phyloP scores from a whole-genome alignment of 2,329 filamentous ascomycete genomes.

The Didymella arachidicola region DNA sequence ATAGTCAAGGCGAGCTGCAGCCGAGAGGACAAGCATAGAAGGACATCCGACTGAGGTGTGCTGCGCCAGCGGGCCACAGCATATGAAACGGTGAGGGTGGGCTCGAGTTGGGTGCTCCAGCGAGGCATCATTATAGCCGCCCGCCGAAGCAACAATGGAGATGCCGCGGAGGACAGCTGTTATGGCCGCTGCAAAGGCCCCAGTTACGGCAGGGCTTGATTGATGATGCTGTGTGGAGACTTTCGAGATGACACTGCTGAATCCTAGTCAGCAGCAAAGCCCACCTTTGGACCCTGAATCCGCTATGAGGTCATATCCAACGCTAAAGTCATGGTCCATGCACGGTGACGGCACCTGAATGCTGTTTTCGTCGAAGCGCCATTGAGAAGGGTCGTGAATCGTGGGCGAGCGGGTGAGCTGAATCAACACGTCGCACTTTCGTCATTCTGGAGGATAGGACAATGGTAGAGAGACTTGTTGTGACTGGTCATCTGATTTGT shows the following conservation, averaged over 20 bases:
- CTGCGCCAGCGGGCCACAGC: constrained; percentile 14
- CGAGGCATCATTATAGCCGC: constrained; percentile 5
- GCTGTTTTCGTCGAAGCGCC: constrained; percentile 2
- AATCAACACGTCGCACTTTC: constrained; percentile 10
- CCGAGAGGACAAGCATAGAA: constrained; percentile 17
- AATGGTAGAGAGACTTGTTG: not conserved
- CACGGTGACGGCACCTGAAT: not conserved
- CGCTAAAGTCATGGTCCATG: not conserved
- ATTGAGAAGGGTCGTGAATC: constrained; percentile 1
- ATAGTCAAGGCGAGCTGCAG: constrained; percentile 13
- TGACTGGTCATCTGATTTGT: constrained; percentile 26
- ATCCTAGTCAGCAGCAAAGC: not conserved
- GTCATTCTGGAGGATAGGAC: constrained; percentile 9
- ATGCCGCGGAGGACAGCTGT: constrained; percentile 18
- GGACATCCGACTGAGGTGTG: constrained; percentile 23
- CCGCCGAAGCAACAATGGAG: constrained; percentile 7
- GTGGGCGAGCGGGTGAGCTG: not conserved
- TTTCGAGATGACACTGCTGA: not conserved
- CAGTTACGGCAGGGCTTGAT: constrained; percentile 22
- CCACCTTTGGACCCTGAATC: not conserved
- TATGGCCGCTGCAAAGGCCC: constrained; percentile 16
- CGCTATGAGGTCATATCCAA: not conserved
- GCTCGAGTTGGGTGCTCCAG: constrained; percentile 18
- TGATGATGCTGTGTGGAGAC: constrained; percentile 1
- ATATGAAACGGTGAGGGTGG: constrained; percentile 17